Evolutionary conservation across 208 protist genomes (phyloP).

Genomic region (Leptomonas seymouri): DNA sequence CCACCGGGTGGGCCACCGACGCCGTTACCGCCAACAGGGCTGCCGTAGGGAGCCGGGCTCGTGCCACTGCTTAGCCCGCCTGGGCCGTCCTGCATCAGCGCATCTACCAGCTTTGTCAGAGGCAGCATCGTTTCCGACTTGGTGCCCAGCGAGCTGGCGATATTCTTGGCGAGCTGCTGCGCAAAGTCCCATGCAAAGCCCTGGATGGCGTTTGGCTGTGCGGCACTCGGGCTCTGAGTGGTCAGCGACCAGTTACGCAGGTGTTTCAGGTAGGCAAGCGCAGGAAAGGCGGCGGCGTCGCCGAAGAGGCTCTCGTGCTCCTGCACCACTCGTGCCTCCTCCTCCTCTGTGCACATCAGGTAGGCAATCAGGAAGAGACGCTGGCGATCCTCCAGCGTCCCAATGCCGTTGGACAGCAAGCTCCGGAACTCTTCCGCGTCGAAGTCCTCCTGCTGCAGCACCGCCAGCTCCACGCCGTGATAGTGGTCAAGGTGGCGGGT

Average conservation of each 20-base stretch:
- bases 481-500: conserved; percentile 75
- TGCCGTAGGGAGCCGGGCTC: conserved; percentile 19
- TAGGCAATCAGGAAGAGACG: conserved; percentile 83
- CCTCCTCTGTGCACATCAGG: conserved; percentile 59
- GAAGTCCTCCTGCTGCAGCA: conserved; percentile 68
- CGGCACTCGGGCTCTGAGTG: conserved; percentile 15
- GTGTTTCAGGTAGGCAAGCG: conserved; percentile 78
- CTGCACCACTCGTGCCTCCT: conserved; percentile 50
- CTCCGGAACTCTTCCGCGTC: conserved; percentile 76
- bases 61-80: conserved; percentile 22
- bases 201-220: conserved; percentile 32
- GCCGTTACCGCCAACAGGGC: conserved; percentile 8
- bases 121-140: conserved; percentile 73
- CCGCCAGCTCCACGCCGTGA: conserved; percentile 79
- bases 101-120: conserved; percentile 85
- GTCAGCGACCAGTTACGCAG: conserved; percentile 73
- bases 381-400: conserved; percentile 72
- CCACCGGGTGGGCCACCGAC: conserved; percentile 14
- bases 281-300: conserved; percentile 55
- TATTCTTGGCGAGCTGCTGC: conserved; percentile 86
- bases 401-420: conserved; percentile 46
- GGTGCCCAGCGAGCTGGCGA: conserved; percentile 68
- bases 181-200: conserved; percentile 86
- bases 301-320: conserved; percentile 27
- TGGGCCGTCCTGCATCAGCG: conserved; percentile 74